Conservation (phyloP, 768 basidiomycete genomes). For the Mycena vulgaris region DNA sequence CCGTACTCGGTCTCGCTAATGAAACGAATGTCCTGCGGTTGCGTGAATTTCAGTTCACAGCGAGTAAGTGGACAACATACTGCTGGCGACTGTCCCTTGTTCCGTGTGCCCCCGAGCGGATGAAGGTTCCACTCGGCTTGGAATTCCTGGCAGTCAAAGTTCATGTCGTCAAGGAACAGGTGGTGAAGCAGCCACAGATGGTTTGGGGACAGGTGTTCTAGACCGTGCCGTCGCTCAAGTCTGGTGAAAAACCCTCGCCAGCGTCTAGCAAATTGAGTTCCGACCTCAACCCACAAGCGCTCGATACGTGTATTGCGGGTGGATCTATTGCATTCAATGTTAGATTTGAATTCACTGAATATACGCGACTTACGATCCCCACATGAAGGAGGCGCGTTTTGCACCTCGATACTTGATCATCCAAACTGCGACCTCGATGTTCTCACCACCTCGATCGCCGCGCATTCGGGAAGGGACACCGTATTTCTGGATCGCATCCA, state of each 20-base stretch:
- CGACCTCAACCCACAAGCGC: neutral
- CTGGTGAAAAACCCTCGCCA: neutral
- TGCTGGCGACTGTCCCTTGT: neutral
- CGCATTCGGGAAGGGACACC: neutral
- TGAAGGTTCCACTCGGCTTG: constrained; percentile 3
- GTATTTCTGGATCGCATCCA: neutral
- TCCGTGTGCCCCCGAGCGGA: neutral
- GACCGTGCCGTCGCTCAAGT: neutral
- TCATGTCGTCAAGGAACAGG: neutral
- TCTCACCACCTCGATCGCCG: neutral
- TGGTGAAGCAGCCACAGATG: neutral
- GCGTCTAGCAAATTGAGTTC: neutral
- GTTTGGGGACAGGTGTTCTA: neutral
- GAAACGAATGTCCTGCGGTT: constrained; percentile 37
- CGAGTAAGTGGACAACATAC: neutral
- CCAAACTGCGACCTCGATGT: neutral
- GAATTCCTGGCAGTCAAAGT: neutral
- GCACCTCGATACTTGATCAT: constrained; percentile 1
- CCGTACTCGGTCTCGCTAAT: constrained; percentile 36
- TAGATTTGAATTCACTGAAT: neutral
- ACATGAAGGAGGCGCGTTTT: neutral
- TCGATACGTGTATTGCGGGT: constrained; percentile 2
- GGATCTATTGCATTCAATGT: neutral
- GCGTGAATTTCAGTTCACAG: neutral
- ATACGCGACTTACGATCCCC: neutral